Evolutionary conservation across 164 flowering plant genomes (phyloP).

Genomic region (Taxillus chinensis): DNA sequence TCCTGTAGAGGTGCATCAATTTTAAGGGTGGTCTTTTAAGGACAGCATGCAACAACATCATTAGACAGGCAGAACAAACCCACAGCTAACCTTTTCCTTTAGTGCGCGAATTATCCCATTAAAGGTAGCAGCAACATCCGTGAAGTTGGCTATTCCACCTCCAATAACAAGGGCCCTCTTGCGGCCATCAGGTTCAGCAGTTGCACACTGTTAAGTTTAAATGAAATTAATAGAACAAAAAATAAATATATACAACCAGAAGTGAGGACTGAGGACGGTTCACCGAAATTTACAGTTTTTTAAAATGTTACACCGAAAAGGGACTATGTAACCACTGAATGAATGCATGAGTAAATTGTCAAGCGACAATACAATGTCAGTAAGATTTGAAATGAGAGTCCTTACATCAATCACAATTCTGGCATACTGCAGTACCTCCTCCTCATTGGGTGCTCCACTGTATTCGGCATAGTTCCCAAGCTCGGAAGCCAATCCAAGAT

Average conservation of each 20-base stretch:
- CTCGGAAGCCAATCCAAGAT: constrained; percentile 85
- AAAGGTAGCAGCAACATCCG: constrained; percentile 20
- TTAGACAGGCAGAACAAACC: no score
- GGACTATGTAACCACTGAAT: no score
- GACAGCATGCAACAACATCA: no score
- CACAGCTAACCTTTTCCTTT: constrained; percentile 13
- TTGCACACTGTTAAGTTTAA: constrained; percentile 11
- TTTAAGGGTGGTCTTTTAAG: background rate
- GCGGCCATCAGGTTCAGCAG: constrained; percentile 18
- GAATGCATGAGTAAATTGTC: no score
- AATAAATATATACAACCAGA: no score
- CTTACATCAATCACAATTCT: constrained; percentile 93
- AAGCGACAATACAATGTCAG: no score
- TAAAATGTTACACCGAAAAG: background rate
- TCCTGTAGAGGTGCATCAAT: background rate
- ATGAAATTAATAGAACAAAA: no score
- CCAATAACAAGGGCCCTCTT: constrained; percentile 15
- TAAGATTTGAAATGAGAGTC: background rate
- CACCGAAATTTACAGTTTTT: background rate
- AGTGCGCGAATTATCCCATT: constrained; percentile 16
- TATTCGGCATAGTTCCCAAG: constrained; percentile 98
- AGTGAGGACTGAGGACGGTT: background rate
- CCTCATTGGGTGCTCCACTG: constrained; percentile 96
- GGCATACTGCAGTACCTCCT: constrained; percentile 90
- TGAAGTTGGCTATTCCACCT: constrained; percentile 18